Evolutionary conservation across 208 protist species (phyloP).

Genomic region (Leishmania arabica): DNA sequence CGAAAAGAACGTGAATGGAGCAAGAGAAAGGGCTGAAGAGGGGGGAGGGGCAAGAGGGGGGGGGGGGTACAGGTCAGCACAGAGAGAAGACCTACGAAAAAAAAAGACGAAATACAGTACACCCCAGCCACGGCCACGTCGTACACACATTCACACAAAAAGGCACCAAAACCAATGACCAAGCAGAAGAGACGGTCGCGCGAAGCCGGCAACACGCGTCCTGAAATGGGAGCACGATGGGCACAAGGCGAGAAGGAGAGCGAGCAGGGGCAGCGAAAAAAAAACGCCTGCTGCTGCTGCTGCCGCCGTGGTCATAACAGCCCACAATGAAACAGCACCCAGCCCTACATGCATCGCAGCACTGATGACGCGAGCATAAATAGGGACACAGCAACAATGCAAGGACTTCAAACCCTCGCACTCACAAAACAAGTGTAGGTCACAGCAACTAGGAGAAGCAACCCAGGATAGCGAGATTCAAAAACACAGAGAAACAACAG

Average conservation of each 20-base stretch:
- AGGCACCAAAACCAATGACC: neutral
- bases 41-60: neutral
- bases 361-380: neutral
- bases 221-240: neutral
- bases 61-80: neutral
- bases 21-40: constrained; percentile 2
- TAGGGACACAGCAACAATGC: neutral
- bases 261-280: neutral
- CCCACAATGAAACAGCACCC: neutral
- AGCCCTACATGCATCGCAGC: neutral
- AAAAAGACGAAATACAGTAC: neutral
- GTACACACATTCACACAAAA: neutral
- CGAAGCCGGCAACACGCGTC: neutral
- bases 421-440: neutral
- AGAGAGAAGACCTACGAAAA: neutral
- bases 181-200: neutral
- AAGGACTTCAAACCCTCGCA: neutral
- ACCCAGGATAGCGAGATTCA: neutral
- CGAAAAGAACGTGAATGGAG: too few relatives aligned
- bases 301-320: neutral
- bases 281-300: neutral
- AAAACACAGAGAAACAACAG: neutral
- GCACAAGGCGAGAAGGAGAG: neutral
- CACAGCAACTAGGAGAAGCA: neutral
- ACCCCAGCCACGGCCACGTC: neutral